Evolutionary conservation across 805 yeast species (phyloP).

Genomic region (Myxozyma neotropica): DNA sequence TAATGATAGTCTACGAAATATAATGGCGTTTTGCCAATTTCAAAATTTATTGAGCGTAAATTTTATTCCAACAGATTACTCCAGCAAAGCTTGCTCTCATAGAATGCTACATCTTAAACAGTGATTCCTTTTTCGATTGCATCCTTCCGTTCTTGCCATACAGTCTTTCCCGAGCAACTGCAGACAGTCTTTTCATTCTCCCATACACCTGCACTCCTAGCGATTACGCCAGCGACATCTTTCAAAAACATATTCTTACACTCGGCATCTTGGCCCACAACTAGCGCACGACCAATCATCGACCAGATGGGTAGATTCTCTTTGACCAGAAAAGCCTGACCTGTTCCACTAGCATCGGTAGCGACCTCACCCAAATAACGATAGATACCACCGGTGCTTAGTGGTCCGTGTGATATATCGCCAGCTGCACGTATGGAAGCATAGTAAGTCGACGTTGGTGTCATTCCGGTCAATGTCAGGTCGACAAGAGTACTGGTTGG

Average conservation of each 20-base stretch:
- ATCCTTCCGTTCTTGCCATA: slow-evolving; percentile 91
- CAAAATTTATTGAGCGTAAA: no score
- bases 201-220: slow-evolving; percentile 97
- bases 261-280: slow-evolving; percentile 49
- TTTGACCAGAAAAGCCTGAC: slow-evolving; percentile 31
- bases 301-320: slow-evolving; percentile 30
- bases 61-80: no score
- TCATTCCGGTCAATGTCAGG: slow-evolving; percentile 72
- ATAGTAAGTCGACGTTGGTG: slow-evolving; percentile 60
- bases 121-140: slow-evolving; percentile 62
- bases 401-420: slow-evolving; percentile 71
- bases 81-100: no score
- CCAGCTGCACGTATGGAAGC: slow-evolving; percentile 74
- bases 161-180: slow-evolving; percentile 90
- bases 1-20: no score
- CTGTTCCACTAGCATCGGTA: slow-evolving; percentile 23
- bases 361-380: slow-evolving; percentile 48
- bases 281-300: slow-evolving; percentile 46
- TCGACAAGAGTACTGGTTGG: slow-evolving; percentile 65
- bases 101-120: no score
- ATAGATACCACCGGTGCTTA: slow-evolving; percentile 60
- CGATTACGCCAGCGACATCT: slow-evolving; percentile 74
- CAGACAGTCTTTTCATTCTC: slow-evolving; percentile 92
- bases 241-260: slow-evolving; percentile 32
- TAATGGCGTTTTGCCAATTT: no score